Conservation (phyloP, 805 yeast species). For the Metschnikowia vanudenii region DNA sequence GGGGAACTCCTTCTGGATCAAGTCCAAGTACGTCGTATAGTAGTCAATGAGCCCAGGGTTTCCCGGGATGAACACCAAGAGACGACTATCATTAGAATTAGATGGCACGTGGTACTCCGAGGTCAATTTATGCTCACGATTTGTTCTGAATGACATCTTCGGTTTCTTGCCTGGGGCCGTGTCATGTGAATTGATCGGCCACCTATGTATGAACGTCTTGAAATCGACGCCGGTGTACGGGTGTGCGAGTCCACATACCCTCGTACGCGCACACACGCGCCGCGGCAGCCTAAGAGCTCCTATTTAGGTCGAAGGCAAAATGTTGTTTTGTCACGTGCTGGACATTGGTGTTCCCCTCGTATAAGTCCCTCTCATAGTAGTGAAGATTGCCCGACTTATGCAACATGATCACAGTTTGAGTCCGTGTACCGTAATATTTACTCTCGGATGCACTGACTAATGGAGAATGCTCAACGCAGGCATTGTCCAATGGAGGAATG, state of each 20-base stretch:
- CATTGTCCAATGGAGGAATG: constrained; percentile 59
- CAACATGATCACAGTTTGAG: constrained; percentile 74
- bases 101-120: constrained; percentile 22
- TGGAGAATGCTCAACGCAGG: constrained; percentile 8
- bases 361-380: constrained; percentile 63
- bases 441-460: neutral
- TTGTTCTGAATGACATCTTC: constrained; percentile 9
- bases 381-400: constrained; percentile 50
- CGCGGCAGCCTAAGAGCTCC: neutral
- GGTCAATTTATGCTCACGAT: constrained; percentile 26
- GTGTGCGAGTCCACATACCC: neutral
- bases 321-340: constrained; percentile 14
- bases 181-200: too few relatives aligned
- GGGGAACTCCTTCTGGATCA: constrained; percentile 42
- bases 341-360: constrained; percentile 21
- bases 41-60: constrained; percentile 73
- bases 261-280: neutral
- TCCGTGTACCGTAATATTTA: constrained; percentile 76
- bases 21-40: constrained; percentile 53
- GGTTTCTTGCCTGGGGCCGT: too few relatives aligned
- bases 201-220: too few relatives aligned
- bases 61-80: constrained; percentile 68
- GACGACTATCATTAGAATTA: constrained; percentile 22
- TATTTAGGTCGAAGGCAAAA: constrained; percentile 16
- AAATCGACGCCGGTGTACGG: neutral